Percentiles rank a stretch among this genome's conserved stretches.
Conservation (phyloP, 495 filamentous ascomycete genomes). For the Aspergillus nanangensis region DNA sequence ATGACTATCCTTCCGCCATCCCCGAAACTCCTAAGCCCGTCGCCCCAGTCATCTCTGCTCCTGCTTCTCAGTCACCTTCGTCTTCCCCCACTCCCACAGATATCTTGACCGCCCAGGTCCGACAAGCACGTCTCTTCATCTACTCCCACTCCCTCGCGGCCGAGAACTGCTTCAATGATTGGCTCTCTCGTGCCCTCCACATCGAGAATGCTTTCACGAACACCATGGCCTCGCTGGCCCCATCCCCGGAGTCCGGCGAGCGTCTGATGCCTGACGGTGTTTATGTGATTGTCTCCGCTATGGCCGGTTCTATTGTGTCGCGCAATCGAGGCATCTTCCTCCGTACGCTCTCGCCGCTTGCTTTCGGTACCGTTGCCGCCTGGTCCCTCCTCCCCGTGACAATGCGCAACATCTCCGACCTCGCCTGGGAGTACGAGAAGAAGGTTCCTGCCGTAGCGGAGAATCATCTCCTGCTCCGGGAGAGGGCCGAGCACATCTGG, state of each 20-base stretch:
- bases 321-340: slow-evolving; percentile 81
- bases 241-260: slow-evolving; percentile 75
- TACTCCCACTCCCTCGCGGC: slow-evolving; percentile 64
- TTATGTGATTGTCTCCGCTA: slow-evolving; percentile 86
- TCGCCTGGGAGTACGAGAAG: slow-evolving; percentile 88
- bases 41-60: slow-evolving; percentile 21
- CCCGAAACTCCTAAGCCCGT: slow-evolving; percentile 31
- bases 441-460: slow-evolving; percentile 73
- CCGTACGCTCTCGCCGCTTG: slow-evolving; percentile 63
- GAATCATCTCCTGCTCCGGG: slow-evolving; percentile 63
- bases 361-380: slow-evolving; percentile 67
- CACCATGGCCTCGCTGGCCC: slow-evolving; percentile 82
- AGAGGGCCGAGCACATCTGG: slow-evolving; percentile 63
- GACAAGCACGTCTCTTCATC: slow-evolving; percentile 72
- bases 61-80: slow-evolving; percentile 13
- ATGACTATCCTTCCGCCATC: slow-evolving; percentile 52
- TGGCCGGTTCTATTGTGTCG: slow-evolving; percentile 86
- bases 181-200: slow-evolving; percentile 68
- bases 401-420: slow-evolving; percentile 77
- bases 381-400: slow-evolving; percentile 72
- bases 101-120: slow-evolving; percentile 79
- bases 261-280: slow-evolving; percentile 77
- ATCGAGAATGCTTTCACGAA: slow-evolving; percentile 75
- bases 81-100: slow-evolving; percentile 79
- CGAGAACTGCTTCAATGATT: slow-evolving; percentile 72